phyloP scores from a whole-genome alignment of 179 eudicot genomes.

The Beta corolliflora region DNA sequence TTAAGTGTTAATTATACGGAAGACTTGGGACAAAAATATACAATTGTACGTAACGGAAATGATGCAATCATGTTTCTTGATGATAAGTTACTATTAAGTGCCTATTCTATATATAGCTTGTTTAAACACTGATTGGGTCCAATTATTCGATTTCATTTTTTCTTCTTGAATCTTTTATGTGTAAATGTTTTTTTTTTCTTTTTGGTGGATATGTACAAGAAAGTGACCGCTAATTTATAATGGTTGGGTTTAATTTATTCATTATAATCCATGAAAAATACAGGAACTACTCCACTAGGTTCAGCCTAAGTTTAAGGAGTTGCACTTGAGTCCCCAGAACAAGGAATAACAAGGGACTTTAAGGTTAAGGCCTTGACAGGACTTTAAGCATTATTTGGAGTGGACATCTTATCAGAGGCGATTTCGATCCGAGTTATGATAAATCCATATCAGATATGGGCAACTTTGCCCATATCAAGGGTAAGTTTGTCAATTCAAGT shows the following conservation, averaged over 20 bases:
- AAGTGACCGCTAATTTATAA: background rate
- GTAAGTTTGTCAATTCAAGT: no score
- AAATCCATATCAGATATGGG: no score
- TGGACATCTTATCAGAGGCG: no score
- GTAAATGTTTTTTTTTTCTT: background rate
- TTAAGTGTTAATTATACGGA: constrained; percentile 5
- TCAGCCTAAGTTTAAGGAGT: no score
- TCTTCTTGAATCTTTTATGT: background rate
- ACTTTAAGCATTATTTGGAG: no score
- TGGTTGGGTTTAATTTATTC: no score
- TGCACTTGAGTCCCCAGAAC: background rate
- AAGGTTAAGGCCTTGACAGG: no score
- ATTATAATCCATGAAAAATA: background rate
- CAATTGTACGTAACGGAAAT: constrained; percentile 25
- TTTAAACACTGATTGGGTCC: constrained; percentile 18
- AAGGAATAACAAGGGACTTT: background rate
- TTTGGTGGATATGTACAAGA: constrained; percentile 13
- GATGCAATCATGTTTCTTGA: constrained; percentile 17
- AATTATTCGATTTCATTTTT: background rate
- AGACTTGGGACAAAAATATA: constrained; percentile 25
- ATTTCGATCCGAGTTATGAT: no score
- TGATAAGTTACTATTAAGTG: no score
- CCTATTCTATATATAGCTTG: background rate
- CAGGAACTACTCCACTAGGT: background rate
- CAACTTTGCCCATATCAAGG: no score